phyloP scores from a whole-genome alignment of 1,284 basidiomycete species.

The Quambalaria eucalypti region DNA sequence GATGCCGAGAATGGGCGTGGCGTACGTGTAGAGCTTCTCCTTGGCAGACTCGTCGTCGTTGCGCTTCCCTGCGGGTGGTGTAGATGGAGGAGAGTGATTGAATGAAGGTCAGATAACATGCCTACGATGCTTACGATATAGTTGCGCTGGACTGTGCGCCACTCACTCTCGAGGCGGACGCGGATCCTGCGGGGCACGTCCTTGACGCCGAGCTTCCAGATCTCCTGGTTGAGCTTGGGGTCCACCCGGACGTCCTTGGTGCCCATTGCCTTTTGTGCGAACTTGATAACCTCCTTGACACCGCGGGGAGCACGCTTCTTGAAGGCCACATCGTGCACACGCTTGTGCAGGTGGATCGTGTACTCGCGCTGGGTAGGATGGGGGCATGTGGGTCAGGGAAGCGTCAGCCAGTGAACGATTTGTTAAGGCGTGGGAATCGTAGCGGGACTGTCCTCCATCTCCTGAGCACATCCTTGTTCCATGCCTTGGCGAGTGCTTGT shows the following conservation, averaged over 20 bases:
- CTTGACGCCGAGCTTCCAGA: conserved; percentile 47
- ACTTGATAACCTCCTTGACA: conserved; percentile 45
- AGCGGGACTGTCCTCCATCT: no score
- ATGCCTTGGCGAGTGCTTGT: no score
- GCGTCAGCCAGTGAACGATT: no score
- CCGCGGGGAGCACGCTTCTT: conserved; percentile 46
- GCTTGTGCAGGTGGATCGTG: conserved; percentile 47
- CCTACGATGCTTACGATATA: no score
- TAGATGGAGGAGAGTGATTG: neutral
- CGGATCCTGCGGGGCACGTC: conserved; percentile 44
- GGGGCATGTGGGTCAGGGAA: no score
- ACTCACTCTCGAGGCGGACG: conserved; percentile 42
- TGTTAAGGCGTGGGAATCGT: no score
- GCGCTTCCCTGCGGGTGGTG: conserved; percentile 37
- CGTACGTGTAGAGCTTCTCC: conserved; percentile 47
- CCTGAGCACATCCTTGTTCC: no score
- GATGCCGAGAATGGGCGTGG: conserved; percentile 42
- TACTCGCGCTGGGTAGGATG: conserved; percentile 38
- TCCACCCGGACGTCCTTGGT: conserved; percentile 46
- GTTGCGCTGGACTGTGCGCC: no score
- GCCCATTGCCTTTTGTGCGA: conserved; percentile 46
- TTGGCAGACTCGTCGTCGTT: conserved; percentile 48
- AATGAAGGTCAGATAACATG: no score
- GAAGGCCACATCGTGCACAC: conserved; percentile 39
- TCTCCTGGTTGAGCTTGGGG: conserved; percentile 47